These are phyloP conservation scores for Astrocystis sublimbata DNA, from an alignment of 495 filamentous ascomycete genomes.

Conservation along the genomic window DNA sequence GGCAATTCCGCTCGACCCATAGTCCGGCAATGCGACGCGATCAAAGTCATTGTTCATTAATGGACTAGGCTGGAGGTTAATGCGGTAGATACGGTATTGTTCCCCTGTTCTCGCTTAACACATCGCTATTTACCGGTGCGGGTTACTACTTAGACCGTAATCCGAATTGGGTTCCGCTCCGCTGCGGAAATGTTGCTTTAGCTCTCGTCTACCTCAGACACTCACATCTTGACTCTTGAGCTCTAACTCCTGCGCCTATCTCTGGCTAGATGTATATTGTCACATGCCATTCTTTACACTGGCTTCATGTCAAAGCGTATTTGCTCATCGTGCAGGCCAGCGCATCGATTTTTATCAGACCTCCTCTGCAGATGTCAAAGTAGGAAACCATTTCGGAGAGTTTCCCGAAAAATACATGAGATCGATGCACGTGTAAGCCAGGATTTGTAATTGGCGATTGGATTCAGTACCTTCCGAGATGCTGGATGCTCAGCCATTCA, in stretches of 20 bases:
- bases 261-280: too few relatives aligned
- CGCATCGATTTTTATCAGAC: too few relatives aligned
- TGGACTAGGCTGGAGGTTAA: background rate
- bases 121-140: too few relatives aligned
- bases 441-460: background rate
- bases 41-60: background rate
- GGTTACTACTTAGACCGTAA: background rate
- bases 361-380: background rate
- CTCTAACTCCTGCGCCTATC: too few relatives aligned
- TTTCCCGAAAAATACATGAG: background rate
- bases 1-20: background rate
- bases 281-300: too few relatives aligned
- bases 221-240: too few relatives aligned
- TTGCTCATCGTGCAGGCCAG: background rate
- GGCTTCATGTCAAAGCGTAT: too few relatives aligned
- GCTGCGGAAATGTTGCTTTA: background rate
- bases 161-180: background rate
- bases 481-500: too few relatives aligned
- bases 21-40: background rate
- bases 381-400: background rate
- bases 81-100: too few relatives aligned
- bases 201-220: too few relatives aligned
- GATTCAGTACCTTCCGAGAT: background rate
- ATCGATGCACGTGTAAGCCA: background rate
- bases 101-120: conserved; percentile 10